phyloP scores from a whole-genome alignment of 371 early-diverging fungal species.

The Mycotypha africana region DNA sequence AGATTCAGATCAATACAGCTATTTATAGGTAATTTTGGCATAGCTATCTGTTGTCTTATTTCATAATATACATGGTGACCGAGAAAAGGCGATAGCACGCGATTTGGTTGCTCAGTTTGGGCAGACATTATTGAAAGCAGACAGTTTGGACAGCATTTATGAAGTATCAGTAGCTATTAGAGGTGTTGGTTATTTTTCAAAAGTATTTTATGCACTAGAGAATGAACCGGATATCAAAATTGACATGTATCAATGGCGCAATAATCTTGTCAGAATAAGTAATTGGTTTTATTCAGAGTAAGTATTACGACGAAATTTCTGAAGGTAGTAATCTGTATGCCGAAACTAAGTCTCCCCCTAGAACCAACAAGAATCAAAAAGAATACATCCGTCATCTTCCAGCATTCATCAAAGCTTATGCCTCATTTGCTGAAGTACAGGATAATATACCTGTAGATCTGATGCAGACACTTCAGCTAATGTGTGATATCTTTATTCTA shows the following conservation, averaged over 20 bases:
- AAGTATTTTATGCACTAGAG: constrained; percentile 46
- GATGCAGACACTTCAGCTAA: constrained; percentile 40
- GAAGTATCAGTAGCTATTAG: constrained; percentile 58
- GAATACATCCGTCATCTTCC: constrained; percentile 47
- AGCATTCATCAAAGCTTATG: constrained; percentile 61
- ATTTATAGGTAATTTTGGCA: too few relatives aligned
- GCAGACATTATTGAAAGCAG: constrained; percentile 14
- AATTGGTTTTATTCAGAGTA: constrained; percentile 57
- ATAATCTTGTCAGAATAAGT: constrained; percentile 48
- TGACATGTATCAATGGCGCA: constrained; percentile 25
- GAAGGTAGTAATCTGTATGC: not conserved
- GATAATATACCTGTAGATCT: constrained; percentile 42
- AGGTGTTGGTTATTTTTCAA: constrained; percentile 68
- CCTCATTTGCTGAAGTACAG: constrained; percentile 45
- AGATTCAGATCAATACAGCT: too few relatives aligned
- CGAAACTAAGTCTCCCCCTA: constrained; percentile 1
- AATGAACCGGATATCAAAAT: constrained; percentile 30
- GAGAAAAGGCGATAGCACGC: constrained; percentile 8
- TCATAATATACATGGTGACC: constrained; percentile 9
- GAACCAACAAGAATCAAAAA: constrained; percentile 28
- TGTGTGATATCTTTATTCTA: constrained; percentile 40
- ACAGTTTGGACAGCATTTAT: constrained; percentile 39
- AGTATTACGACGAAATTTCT: too few relatives aligned
- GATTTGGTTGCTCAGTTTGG: too few relatives aligned
- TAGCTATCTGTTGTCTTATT: constrained; percentile 7